Conservation (phyloP, 306 rosid species). For the Inga oerstediana region DNA sequence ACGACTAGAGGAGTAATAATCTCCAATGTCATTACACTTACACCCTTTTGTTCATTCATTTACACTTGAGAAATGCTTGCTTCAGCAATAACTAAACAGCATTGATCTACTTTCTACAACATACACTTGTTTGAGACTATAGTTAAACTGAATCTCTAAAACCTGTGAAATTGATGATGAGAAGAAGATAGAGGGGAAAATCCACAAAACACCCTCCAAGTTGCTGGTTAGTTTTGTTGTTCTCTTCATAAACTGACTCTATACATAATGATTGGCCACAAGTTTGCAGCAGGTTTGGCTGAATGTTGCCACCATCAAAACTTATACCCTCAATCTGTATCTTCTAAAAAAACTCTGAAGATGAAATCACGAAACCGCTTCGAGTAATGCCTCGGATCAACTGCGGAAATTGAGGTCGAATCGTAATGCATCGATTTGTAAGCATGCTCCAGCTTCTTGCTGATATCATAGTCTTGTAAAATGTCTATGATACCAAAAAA, state of each 20-base stretch:
- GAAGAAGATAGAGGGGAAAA: conserved; percentile 1
- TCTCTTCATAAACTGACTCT: conserved; percentile 34
- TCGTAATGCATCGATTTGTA: conserved; percentile 91
- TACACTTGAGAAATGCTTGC: conserved; percentile 44
- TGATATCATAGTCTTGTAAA: conserved; percentile 92
- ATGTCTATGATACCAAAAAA: conserved; percentile 92
- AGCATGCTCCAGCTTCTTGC: conserved; percentile 97
- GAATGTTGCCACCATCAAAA: conserved; percentile 41
- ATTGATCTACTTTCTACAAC: conserved; percentile 47
- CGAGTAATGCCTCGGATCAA: conserved; percentile 94
- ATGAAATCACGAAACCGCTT: conserved; percentile 94
- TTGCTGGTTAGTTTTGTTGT: conserved; percentile 29
- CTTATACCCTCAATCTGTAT: conserved; percentile 45
- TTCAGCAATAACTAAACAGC: conserved; percentile 32
- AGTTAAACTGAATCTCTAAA: conserved; percentile 29
- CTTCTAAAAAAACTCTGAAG: conserved; percentile 88
- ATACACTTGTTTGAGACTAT: conserved; percentile 46
- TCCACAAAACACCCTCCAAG: conserved; percentile 44
- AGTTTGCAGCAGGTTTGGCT: conserved; percentile 21
- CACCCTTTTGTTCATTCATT: conserved; percentile 44
- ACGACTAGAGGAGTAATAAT: neutral
- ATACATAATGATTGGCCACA: conserved; percentile 45
- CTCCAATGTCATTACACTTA: conserved; percentile 28
- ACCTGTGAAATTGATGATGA: conserved; percentile 8
- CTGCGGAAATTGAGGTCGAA: conserved; percentile 86